phyloP scores from a whole-genome alignment of 306 rosid genomes.

The Echinosophora koreensis region DNA sequence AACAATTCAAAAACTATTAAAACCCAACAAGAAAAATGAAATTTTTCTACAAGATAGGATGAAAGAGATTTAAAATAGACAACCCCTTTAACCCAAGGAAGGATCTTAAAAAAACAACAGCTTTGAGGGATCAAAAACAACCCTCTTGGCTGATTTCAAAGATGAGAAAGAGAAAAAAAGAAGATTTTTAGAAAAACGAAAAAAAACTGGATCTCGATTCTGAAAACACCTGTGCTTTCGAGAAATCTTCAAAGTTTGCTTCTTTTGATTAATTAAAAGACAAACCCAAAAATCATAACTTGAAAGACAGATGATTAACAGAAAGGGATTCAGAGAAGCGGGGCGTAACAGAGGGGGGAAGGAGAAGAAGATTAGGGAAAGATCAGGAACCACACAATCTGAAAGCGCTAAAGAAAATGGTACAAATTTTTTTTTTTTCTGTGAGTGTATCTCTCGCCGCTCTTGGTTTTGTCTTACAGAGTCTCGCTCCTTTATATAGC shows the following conservation, averaged over 20 bases:
- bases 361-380: slow-evolving; percentile 1
- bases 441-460: slow-evolving; percentile 62
- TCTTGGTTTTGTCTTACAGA: slow-evolving; percentile 49
- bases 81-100: slow-evolving; percentile 61
- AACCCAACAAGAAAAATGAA: background rate
- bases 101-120: slow-evolving; percentile 4
- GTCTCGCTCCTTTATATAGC: slow-evolving; percentile 53
- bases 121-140: slow-evolving; percentile 80
- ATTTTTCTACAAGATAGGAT: slow-evolving; percentile 46
- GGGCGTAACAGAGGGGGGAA: slow-evolving; percentile 72
- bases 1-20: background rate
- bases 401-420: slow-evolving; percentile 21
- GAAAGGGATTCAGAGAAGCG: slow-evolving; percentile 99
- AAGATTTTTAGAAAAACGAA: background rate
- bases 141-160: slow-evolving; percentile 65
- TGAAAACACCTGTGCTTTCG: slow-evolving; percentile 95
- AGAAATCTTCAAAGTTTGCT: slow-evolving; percentile 82
- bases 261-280: slow-evolving; percentile 53
- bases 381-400: background rate
- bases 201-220: slow-evolving; percentile 94
- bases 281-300: slow-evolving; percentile 85
- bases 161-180: background rate
- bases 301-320: slow-evolving; percentile 99
- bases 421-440: background rate
- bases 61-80: slow-evolving; percentile 81